Evolutionary conservation across 2,329 filamentous ascomycete species (phyloP).

Genomic region (Ramularia endophylla): DNA sequence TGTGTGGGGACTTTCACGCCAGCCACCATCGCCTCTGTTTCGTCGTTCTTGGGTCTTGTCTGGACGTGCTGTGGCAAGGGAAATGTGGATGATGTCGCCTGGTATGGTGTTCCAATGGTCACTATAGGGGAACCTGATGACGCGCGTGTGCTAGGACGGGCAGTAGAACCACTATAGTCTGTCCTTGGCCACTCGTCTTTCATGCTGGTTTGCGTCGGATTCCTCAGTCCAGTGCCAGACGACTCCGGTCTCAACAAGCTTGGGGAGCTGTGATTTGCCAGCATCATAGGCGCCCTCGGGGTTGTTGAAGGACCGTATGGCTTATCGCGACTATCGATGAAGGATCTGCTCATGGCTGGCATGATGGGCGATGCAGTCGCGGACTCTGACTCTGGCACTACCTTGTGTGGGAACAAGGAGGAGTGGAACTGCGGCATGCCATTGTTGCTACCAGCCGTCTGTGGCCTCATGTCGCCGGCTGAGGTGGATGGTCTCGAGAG

Average conservation of each 20-base stretch:
- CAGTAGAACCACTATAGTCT: constrained; percentile 23
- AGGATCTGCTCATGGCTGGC: constrained; percentile 24
- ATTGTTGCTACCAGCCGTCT: constrained; percentile 15
- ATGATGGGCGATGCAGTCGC: constrained; percentile 11
- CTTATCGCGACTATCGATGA: constrained; percentile 30
- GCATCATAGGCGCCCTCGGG: constrained; percentile 11
- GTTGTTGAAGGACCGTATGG: constrained; percentile 21
- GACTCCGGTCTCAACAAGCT: constrained; percentile 11
- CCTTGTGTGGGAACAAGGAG: constrained; percentile 19
- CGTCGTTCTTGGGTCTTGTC: constrained; percentile 27
- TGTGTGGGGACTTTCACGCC: constrained; percentile 32
- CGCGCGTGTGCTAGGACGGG: constrained; percentile 20
- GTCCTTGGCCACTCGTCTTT: constrained; percentile 11
- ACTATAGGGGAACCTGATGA: constrained; percentile 10
- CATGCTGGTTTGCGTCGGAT: constrained; percentile 11
- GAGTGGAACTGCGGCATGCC: constrained; percentile 18
- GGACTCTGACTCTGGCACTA: constrained; percentile 4
- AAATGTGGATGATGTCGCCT: constrained; percentile 24
- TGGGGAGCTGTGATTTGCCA: constrained; percentile 20
- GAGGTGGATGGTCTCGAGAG: constrained; percentile 7
- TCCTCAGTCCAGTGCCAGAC: constrained; percentile 1
- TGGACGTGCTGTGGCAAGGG: constrained; percentile 30
- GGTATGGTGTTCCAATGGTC: constrained; percentile 29
- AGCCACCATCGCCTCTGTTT: constrained; percentile 26
- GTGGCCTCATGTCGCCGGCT: constrained; percentile 7